Percentiles rank a stretch among this genome's conserved stretches.
These are phyloP conservation scores for Apophysomyces variabilis DNA, from an alignment of 371 early-diverging fungal species.

Conservation along the genomic window DNA sequence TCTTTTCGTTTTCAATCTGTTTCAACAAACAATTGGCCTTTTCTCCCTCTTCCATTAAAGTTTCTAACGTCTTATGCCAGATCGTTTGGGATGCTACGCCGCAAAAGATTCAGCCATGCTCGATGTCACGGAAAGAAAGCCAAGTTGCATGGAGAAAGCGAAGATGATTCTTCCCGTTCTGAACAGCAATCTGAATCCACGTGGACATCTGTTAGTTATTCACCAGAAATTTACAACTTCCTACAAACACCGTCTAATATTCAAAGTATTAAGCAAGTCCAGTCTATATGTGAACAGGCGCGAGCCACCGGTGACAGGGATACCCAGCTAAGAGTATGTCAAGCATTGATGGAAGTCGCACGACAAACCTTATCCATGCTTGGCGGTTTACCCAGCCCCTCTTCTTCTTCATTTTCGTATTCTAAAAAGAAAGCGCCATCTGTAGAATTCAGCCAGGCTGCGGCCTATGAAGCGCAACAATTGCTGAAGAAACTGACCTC, in stretches of 20 bases:
- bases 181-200: no score
- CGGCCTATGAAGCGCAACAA: constrained; percentile 72
- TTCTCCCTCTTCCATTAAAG: neutral
- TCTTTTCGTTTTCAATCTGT: neutral
- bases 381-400: constrained; percentile 8
- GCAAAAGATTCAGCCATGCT: neutral
- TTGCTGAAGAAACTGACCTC: constrained; percentile 71
- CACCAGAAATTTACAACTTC: neutral
- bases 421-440: constrained; percentile 18
- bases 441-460: constrained; percentile 52
- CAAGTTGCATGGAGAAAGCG: neutral
- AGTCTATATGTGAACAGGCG: constrained; percentile 21
- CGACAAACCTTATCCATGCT: neutral
- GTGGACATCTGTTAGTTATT: no score
- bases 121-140: neutral
- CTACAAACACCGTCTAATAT: neutral
- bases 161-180: neutral
- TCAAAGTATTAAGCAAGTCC: constrained; percentile 16
- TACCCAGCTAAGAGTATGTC: constrained; percentile 24
- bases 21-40: neutral
- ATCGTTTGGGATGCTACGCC: constrained; percentile 2
- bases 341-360: constrained; percentile 25
- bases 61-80: constrained; percentile 1
- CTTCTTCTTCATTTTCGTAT: neutral
- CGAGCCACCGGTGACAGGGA: constrained; percentile 14